Base-by-base conservation (phyloP, 176 grass and related monocot species). In the Carex myosuroides region DNA sequence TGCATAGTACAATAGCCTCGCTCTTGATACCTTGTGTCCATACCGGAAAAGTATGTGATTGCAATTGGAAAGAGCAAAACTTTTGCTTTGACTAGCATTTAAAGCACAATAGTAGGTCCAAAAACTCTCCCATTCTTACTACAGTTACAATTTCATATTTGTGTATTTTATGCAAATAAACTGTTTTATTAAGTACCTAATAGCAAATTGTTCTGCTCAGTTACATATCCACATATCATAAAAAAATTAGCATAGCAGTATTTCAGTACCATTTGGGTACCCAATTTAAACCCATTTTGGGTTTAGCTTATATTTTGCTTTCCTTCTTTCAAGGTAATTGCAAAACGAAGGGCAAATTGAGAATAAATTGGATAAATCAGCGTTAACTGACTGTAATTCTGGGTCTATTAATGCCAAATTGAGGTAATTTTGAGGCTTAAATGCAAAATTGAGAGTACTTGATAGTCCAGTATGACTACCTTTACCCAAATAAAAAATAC, bases 401-500 rank as follows among this genome's bases (percentile, higher is more conserved):
- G 60, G 29, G 42, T 67, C 11, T 18, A 66, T 29, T 66, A 26
- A 24, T 26, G 3, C 11, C 32, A 81, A 16, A 64, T 3, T 79
- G 3, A 32, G n/a, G 4, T 50, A 16, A 50, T 66, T 66, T 37
- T 82, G 35, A 64, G 79, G 35, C 20, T 48, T 26, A 50, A 65
- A 24, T 82, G 79, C 42, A 24, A 75, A 75, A 75, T 13, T 75
- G 4, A 14, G 11, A 75, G 44, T 32, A 6, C n/a, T 9, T 33
- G 37, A n/a, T 29, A 56, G 21, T 30, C 70, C 42, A 30, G 24
- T 56, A 77, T 21, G 20, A 54, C 73, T 42, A 18, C 32, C 37
- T 74, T 50, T 74, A 22, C 4, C 70, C 44, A 74, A 29, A 74
- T 44, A 74, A 74, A 74, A 73, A 21, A 74, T 74, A 32, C 48